Evolutionary conservation across 108 stramenopile species (phyloP), one percentile per base, ranked within the genome.

Genomic region (Craspedostauros australis): DNA sequence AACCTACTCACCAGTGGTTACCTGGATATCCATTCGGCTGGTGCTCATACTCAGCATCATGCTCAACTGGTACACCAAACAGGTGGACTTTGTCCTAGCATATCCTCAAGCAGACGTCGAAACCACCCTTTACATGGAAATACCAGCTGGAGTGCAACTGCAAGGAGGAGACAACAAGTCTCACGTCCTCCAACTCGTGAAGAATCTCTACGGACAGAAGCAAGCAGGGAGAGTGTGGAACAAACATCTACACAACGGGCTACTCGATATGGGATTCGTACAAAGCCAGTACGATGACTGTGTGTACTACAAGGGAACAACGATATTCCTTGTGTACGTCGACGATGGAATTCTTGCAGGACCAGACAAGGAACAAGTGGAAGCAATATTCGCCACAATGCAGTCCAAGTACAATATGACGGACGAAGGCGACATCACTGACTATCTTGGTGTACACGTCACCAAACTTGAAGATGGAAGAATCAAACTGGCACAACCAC

Each of bases 1-100:
- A 23, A 75, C 69, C 1, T 79, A 75, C 39, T 46, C 77, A 9
- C 77, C 77, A 49, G 77, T 79, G 14, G 77, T 60, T 11, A 26
- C 42, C 8, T 74, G 77, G 77, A 34, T 22, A 2, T 54, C 69
- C 2, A 57, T 79, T 16, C 59, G 70, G 2, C 2, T 71, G 9
- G 22, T 79, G 2, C 46, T 79, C 3, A 52, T 50, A 0, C 41
- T 75, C 3, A 50, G 50, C 5, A 15, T 42, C 9, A 20, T 66
- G 4, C 31, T 57, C 45, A 39, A 40, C 0, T 67, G 68, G 62
- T 19, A 67, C 2, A 67, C 73, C 3, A 53, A 50, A 28, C 75
- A 81, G 40, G 29, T 76, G 11, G 75, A 81, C 39, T 81, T 47
- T 49, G 68, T 76, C 1, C 39, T 58, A 21, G 79, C 79, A 2